phyloP scores from a whole-genome alignment of 208 protist genomes.

The Trypanosoma cruzi region DNA sequence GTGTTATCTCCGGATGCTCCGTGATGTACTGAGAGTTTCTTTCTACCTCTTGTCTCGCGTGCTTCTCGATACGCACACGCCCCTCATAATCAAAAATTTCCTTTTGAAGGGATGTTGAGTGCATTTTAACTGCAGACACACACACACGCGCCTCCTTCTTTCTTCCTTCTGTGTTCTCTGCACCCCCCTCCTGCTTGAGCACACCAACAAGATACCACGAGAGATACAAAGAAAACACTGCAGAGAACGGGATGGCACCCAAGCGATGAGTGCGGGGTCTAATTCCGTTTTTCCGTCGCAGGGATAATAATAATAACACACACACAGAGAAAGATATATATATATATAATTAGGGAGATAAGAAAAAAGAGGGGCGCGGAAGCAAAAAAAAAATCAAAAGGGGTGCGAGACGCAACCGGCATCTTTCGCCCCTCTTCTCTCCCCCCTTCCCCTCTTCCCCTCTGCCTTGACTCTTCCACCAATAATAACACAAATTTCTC shows the following conservation, averaged over 20 bases:
- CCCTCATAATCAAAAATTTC: constrained; percentile 80
- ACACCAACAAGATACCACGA: too few relatives aligned
- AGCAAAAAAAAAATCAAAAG: too few relatives aligned
- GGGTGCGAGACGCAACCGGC: too few relatives aligned
- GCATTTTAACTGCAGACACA: neutral
- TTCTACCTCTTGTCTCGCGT: constrained; percentile 39
- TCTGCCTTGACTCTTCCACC: neutral
- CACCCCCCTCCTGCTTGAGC: neutral
- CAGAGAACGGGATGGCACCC: too few relatives aligned
- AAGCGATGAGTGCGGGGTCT: too few relatives aligned
- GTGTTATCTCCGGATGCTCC: constrained; percentile 61
- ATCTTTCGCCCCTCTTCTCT: neutral
- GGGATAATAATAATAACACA: too few relatives aligned
- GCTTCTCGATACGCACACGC: constrained; percentile 60
- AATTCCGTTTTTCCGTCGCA: too few relatives aligned
- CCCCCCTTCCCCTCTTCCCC: neutral
- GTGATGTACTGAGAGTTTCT: constrained; percentile 53
- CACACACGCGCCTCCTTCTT: neutral
- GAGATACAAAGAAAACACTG: too few relatives aligned
- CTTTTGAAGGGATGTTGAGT: constrained; percentile 23
- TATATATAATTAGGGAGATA: neutral
- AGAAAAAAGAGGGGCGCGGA: too few relatives aligned
- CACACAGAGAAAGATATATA: neutral
- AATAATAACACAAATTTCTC: too few relatives aligned
- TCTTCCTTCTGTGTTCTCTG: neutral